Evolutionary conservation across 1,139 yeast species (phyloP), one percentile per base, ranked within the genome.

Genomic region (Kodamaea anthophila): DNA sequence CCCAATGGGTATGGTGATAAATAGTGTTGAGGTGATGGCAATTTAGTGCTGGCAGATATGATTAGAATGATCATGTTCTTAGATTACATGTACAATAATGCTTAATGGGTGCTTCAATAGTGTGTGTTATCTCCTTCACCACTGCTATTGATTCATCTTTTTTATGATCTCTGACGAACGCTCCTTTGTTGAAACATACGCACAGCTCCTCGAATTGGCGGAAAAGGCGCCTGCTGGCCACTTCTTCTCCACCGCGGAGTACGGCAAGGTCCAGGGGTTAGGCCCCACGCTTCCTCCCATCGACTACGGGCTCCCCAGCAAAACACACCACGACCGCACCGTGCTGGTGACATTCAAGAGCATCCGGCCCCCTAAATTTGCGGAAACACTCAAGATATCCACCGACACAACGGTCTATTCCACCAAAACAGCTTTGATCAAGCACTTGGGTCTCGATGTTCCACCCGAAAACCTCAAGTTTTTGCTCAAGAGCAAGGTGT

Each of bases 351-450:
- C 50, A 3, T 53, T 65, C 43, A 65, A 65, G 43, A 63, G 70
- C 15, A 64, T 66, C 31, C 62, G 60, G 35, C 71, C 72, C 1
- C 73, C 73, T 1, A 64, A 60, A 42, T 65, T 66, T 42, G 44
- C 47, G 15, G 38, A 52, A 3, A 54, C 41, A 26, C 43, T 65
- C 35, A 35, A 35, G 2, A 49, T 61, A 5, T 37, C 57, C 0
- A 39, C 38, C 6, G 41, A 57, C 9, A 44, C 46, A 22, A 55
- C 65, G 5, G 51, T 66, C n/a, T 60, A 53, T 39, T 51, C 51
- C 26, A 50, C 62, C 26, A 66, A 66, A 34, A 28, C 44, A 1
- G 46, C 46, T 12, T 51, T 65, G 36, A 55, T 64, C 15, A 51
- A 50, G 5, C 33, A 49, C 1, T 49, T 58, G 26, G 35, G 50